Evolutionary conservation across 768 basidiomycete genomes (phyloP), one percentile per base, ranked within the genome.

Genomic region (Termitomyces sp.): DNA sequence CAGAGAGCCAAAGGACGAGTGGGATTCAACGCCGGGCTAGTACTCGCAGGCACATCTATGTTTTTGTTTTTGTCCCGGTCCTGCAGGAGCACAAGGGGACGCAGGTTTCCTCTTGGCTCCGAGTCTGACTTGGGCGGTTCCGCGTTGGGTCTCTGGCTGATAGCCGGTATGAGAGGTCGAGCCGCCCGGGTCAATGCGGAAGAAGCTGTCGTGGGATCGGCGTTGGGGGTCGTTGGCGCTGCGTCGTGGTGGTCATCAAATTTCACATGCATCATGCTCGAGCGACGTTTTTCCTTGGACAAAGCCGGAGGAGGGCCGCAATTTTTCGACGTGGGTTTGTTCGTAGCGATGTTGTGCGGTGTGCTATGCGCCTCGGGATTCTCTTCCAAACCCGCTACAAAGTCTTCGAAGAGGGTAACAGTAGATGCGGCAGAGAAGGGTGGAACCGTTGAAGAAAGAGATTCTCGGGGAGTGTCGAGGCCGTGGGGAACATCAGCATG

Each of bases 261-360:
- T 72, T 78, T 83, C 64, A 85, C 81, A 70, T 87, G 85, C 57
- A 79, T 72, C 69, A 87, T 83, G 63, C 82, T 84, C 54, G 86
- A 83, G 64, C 80, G 81, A 62, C 77, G 76, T 50, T 63, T 60
- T 55, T 55, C 64, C 63, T 68, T 67, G 45, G 70, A 70, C 55
- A 76, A 58, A 46, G 71, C 70, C 57, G 76, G 58, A 47, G 76
- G 71, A 32, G 73, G 67, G n/a, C 73, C 71, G 9, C 70, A 67
- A 50, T 67, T 66, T 32, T 62, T 62, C 42, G 68, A 66, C 6
- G 55, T 61, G 23, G 70, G 66, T 60, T 73, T 77, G 40, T 66
- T 66, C 40, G 73, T 65, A 55, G 74, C 68, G 23, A 69, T 72
- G 58, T 81, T 81, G 61, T 82, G 81, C 1, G 86, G 86, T 0